Base-by-base conservation (phyloP, 2,329 filamentous ascomycete species). In the Hortaea werneckii region DNA sequence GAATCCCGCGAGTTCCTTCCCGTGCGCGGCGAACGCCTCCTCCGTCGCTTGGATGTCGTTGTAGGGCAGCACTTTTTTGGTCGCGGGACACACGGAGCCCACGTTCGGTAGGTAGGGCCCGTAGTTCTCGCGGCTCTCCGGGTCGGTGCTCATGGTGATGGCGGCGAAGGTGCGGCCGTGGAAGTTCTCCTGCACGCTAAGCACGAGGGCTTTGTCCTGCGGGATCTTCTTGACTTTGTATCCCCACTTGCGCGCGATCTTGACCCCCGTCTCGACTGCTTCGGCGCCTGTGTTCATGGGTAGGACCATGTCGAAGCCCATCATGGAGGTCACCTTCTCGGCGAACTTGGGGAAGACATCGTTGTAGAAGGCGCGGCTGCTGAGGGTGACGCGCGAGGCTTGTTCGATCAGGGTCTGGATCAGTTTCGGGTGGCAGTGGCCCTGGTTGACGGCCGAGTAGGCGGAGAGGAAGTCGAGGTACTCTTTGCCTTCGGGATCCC, bases 241-340 rank as follows among this genome's bases (percentile, higher is more conserved):
- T 5, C 88, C 89, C 90, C 90, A 96, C 70, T 96, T 96, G 55
- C 90, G 78, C 48, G 90, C 90, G 68, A 96, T 82, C 76, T 96
- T 96, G 70, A 96, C 82, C 9, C 85, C 89, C 0, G 90, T 95
- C 76, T 96, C 90, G 32, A 95, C 88, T 6, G 90, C 90, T 70
- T 96, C 90, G 20, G 90, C 90, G 48, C 90, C 90, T 1, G 90
- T 96, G 74, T 95, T 95, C 89, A 96, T 95, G 54, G 90, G 90
- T 66, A 96, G 70, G 30, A 95, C 87, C 90, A 95, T 95, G 68
- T 96, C 90, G 65, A 94, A 96, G 51, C 87, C 88, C 65, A 95
- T 95, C 64, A 86, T 82, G 55, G 79, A 70, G 57, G 86, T 89
- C 53, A 95, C 83, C 70, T 92, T 95, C 69, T 95, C 83, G 5